Base-by-base conservation (phyloP, 2,329 filamentous ascomycete species). In the Tympanopsis confertula region DNA sequence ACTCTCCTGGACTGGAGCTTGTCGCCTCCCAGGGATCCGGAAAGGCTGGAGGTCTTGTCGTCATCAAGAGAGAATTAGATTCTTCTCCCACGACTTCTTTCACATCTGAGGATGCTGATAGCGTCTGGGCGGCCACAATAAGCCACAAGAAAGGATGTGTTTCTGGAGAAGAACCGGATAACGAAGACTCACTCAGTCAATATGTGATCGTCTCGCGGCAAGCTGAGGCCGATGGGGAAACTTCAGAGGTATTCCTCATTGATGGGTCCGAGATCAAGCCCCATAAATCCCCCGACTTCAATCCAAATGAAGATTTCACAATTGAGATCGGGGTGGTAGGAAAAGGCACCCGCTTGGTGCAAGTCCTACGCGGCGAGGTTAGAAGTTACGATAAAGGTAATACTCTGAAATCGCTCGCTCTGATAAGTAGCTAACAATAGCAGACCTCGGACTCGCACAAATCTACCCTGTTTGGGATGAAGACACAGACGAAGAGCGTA, bases 401-500 rank as follows among this genome's bases (percentile, higher is more conserved):
- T 65, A 59, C 36, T 40, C 41, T 26, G 41, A n/a, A n/a, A 28
- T 10, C 24, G 24, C 24, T 28, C 10, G n/a, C 24, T 10, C 10
- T 28, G 10, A 10, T 10, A 28, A n/a, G 24, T 10, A 28, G n/a
- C 24, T 28, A 28, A 28, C 24, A 28, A 28, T 33, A 18, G 20
- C 45, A 69, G 72, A 77, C 44, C 57, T 82, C 40, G 70, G 68
- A 37, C 63, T 82, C 46, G 65, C 70, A 26, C 75, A 82, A 47
- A 82, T 83, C 37, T 72, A 79, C 44, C 73, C 76, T 2, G 68
- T 81, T 51, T 68, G 70, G 53, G 78, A 82, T 44, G 77, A 78
- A 48, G 69, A 74, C 41, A 71, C 64, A 5, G 74, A 69, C 36
- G 68, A 58, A 12, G 69, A 78, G 44, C 63, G 73, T 19, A 62